Evolutionary conservation across 2,329 filamentous ascomycete genomes (phyloP), one percentile per base, ranked within the genome.

Genomic region (Exophiala mesophila): DNA sequence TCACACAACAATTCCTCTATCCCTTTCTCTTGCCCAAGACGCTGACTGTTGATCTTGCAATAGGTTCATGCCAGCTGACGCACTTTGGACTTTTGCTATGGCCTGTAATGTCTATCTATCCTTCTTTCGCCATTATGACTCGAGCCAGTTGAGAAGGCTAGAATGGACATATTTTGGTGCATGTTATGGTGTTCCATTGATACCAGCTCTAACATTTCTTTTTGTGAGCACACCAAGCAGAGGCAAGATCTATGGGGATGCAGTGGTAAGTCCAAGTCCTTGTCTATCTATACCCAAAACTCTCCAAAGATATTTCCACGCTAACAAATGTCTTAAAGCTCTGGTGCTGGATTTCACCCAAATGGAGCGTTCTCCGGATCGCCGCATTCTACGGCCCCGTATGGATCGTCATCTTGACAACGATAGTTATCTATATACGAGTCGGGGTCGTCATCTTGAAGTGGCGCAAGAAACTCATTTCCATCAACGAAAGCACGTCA

Each of bases 81-180:
- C 82, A 1, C 71, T 83, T 33, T 89, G 82, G 85, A 85, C 83
- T 1, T 71, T 89, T 45, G 80, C 83, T 40, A 92, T 94, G 86
- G 85, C 86, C 1, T 73, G 82, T 53, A 94, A 92, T 59, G 86
- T 92, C 38, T 87, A 87, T 60, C 65, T 90, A 10, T 88, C 85
- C 0, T 88, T 92, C 57, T 88, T 88, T 62, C 73, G 71, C 56
- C 84, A 83, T 50, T 89, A 81, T 54, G 78, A 83, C 45, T 77
- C 80, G 1, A 64, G 71, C 3, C 73, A 76, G 39, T 67, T 92
- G 10, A 78, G 78, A 8, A 70, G 64, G 32, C 73, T 90, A 58
- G 87, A 92, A 58, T 75, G 81, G 33, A 80, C 74, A 44, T 92
- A 92, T 52, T 59, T 87, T 1, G 21, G 81, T 1, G 59, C 71